Evolutionary conservation across 345 rosid genomes (phyloP), one percentile per base, ranked within the genome.

Genomic region (Diplotaxis tenuifolia): DNA sequence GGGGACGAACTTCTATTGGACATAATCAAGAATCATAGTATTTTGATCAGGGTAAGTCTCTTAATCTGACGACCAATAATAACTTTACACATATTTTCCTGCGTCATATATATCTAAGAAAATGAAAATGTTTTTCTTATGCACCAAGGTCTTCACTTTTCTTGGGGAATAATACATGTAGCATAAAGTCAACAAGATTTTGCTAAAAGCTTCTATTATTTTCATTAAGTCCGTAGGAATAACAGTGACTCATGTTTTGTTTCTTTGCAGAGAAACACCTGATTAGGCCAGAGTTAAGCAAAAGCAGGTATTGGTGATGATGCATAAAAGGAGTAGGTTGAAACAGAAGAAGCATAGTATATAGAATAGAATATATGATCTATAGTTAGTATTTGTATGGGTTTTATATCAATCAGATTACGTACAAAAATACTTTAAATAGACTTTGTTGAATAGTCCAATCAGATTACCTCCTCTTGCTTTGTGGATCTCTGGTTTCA

Each of bases 1-100:
- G 75, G 75, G 14, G 75, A 70, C 9, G 31, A 70, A 57, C 71
- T 64, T 23, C 80, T 76, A 18, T 32, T 64, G 54, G 62, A 57
- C 21, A 70, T 76, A 32, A 66, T 76, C 65, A 76, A 70, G 58
- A 62, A 70, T 42, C 74, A 70, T 14, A 75, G 8, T 6, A 1
- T 19, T 21, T 4, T 55, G 27, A 11, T 59, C 15, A 54, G 32
- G n/a, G 74, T 75, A 75, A 52, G 74, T 68, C 9, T 18, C 55
- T 15, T 9, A 20, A 49, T 16, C 9, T 7, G 21, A 49, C 54
- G 54, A 40, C 23, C 42, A 45, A 40, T 40, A n/a, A 45, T 45
- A 70, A 70, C 27, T 14, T 19, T 47, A 58, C 45, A 45, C 66
- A 2, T 15, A 45, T 14, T 31, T 61, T 56, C 1, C 2, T 12